phyloP scores from a whole-genome alignment of 768 basidiomycete genomes.

The Harrya chromipes region DNA sequence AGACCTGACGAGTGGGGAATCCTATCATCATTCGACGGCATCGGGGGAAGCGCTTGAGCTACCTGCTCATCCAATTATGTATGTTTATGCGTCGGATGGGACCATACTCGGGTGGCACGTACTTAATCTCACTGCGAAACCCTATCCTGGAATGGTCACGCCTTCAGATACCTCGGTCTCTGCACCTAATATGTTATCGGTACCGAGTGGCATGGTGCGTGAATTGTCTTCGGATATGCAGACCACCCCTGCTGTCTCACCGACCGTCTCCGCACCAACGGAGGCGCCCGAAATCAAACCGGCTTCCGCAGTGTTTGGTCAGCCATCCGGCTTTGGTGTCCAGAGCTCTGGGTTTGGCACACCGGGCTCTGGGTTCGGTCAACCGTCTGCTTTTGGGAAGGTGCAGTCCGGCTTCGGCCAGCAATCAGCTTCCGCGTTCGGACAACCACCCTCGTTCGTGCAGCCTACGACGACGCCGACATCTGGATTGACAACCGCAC shows the following conservation, averaged over 20 bases:
- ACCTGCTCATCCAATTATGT: constrained; percentile 61
- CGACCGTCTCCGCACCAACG: constrained; percentile 15
- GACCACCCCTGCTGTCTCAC: constrained; percentile 23
- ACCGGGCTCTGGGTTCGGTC: constrained; percentile 30
- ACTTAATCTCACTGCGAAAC: constrained; percentile 49
- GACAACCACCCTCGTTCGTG: constrained; percentile 22
- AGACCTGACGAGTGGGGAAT: constrained; percentile 56
- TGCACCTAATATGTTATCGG: constrained; percentile 2
- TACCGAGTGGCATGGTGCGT: constrained; percentile 24
- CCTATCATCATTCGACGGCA: constrained; percentile 35
- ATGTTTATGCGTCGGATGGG: constrained; percentile 76
- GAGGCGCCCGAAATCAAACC: constrained; percentile 28
- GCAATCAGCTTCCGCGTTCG: constrained; percentile 24
- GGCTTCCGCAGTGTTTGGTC: constrained; percentile 35
- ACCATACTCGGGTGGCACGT: constrained; percentile 72
- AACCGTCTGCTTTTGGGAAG: constrained; percentile 25
- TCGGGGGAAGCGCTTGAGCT: constrained; percentile 42
- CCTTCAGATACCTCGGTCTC: constrained; percentile 10
- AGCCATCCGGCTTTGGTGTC: constrained; percentile 27
- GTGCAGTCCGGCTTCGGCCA: constrained; percentile 13
- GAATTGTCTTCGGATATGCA: constrained; percentile 32
- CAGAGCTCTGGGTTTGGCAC: constrained; percentile 19
- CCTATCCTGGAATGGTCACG: constrained; percentile 56
- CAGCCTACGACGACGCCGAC: constrained; percentile 7
- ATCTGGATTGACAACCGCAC: constrained; percentile 15